Evolutionary conservation across 2,329 filamentous ascomycete species (phyloP), one percentile per base, ranked within the genome.

Genomic region (Aspergillus sojae): DNA sequence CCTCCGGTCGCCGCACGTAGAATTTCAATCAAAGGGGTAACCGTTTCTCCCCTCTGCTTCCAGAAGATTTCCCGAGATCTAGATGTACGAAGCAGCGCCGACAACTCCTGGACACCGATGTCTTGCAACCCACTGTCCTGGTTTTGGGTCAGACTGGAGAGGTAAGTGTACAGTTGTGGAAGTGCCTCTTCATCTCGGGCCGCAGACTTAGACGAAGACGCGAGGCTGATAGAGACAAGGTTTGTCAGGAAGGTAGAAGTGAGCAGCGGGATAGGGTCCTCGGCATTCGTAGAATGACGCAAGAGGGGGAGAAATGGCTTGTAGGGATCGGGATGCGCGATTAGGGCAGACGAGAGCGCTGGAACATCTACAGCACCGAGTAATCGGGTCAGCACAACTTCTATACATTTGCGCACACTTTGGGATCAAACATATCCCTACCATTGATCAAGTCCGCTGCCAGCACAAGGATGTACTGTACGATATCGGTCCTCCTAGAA

Each of bases 381-480:
- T 10, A 28, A 41, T n/a, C 28, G 56, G 57, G 55, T 52, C 28
- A 57, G 56, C 23, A n/a, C 9, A 34, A 23, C 5, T 16, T 56
- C 26, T 28, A 4, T 11, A 43, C 19, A 36, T 57, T 41, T 16
- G 23, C 60, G 16, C n/a, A 16, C 16, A 43, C n/a, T 36, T 28
- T 32, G 16, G 32, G 28, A 5, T n/a, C 14, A 7, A 36, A 50
- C 9, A 43, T 28, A 41, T 11, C 30, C 60, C 72, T 84, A 97
- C 94, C 88, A 76, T 94, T 91, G 65, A 98, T 88, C 68, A 99
- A 82, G 77, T 99, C 95, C 66, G 88, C 89, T 65, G 95, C 86
- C 74, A 99, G 83, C 55, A 98, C 94, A 64, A 99, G 85, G 76
- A 97, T 91, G 79, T 98, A 97, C 81, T 97, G 94, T 67, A 97